Conservation (phyloP, 805 yeast genomes). For the Barnettozyma sucrosica region DNA sequence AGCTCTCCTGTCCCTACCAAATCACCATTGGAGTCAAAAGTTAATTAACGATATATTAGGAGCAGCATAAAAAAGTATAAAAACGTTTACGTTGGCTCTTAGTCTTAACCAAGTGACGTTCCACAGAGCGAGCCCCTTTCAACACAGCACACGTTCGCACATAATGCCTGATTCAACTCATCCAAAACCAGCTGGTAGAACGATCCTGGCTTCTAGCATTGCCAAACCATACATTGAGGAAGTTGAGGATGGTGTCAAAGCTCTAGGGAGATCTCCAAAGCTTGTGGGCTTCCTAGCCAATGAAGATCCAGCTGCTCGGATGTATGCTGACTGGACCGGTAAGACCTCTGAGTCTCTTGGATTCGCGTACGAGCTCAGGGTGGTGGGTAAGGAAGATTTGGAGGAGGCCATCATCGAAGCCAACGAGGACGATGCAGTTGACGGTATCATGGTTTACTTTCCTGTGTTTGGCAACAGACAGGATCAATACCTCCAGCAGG, state of each 20-base stretch:
- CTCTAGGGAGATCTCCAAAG: slow-evolving; percentile 55
- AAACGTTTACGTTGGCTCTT: background rate
- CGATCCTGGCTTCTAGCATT: slow-evolving; percentile 80
- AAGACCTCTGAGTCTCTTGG: slow-evolving; percentile 86
- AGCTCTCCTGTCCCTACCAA: background rate
- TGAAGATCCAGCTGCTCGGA: slow-evolving; percentile 88
- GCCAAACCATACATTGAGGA: slow-evolving; percentile 80
- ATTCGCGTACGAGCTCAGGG: slow-evolving; percentile 72
- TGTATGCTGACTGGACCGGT: slow-evolving; percentile 95
- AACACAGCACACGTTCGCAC: background rate
- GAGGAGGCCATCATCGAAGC: slow-evolving; percentile 83
- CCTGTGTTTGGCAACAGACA: slow-evolving; percentile 95
- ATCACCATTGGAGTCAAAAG: background rate
- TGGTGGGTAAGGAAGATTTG: slow-evolving; percentile 68
- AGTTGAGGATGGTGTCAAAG: slow-evolving; percentile 49
- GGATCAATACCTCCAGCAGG: slow-evolving; percentile 93
- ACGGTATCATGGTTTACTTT: slow-evolving; percentile 95
- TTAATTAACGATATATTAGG: background rate
- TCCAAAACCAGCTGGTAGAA: slow-evolving; percentile 50
- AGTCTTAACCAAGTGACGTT: background rate
- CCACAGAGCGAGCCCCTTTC: background rate
- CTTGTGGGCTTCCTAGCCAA: slow-evolving; percentile 92
- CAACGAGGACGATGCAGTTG: slow-evolving; percentile 65
- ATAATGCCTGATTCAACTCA: slow-evolving; percentile 22
- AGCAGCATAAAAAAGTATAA: background rate